phyloP scores from a whole-genome alignment of 306 rosid species.

The Acacia acuminata region DNA sequence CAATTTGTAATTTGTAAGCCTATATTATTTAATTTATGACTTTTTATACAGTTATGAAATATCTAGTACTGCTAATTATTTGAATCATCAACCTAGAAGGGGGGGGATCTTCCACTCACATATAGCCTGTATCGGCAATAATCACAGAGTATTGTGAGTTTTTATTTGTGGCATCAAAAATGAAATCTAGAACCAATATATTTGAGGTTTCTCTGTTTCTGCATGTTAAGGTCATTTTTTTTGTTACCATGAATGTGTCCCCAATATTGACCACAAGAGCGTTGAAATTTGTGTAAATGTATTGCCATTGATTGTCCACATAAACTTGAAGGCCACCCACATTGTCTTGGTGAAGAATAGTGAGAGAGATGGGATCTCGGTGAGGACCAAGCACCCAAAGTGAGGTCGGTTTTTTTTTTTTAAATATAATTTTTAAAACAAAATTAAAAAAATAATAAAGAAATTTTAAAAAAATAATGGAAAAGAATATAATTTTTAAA shows the following conservation, averaged over 20 bases:
- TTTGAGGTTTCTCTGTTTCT: neutral
- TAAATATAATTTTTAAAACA: too few species aligned
- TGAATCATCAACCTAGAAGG: too few species aligned
- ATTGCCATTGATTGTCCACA: constrained; percentile 81
- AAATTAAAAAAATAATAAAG: too few species aligned
- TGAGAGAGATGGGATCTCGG: constrained; percentile 92
- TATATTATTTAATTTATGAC: too few species aligned
- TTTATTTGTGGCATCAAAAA: neutral
- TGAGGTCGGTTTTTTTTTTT: constrained; percentile 61
- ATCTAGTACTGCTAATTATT: too few species aligned
- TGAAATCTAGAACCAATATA: neutral
- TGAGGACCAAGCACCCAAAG: constrained; percentile 95
- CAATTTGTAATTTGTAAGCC: too few species aligned
- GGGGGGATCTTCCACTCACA: too few species aligned
- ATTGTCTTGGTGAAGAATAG: constrained; percentile 92
- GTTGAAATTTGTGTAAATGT: constrained; percentile 71
- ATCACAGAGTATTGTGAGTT: neutral
- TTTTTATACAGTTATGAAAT: too few species aligned
- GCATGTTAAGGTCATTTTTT: neutral
- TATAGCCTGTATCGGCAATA: constrained; percentile 45
- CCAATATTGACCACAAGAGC: constrained; percentile 97
- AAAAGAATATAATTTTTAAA: too few species aligned
- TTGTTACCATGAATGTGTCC: constrained; percentile 89
- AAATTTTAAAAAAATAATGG: too few species aligned
- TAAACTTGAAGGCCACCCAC: constrained; percentile 89